Evolutionary conservation across 192 early-diverging fungal genomes (phyloP), one percentile per base, ranked within the genome.

Genomic region (Dispira parvispora): DNA sequence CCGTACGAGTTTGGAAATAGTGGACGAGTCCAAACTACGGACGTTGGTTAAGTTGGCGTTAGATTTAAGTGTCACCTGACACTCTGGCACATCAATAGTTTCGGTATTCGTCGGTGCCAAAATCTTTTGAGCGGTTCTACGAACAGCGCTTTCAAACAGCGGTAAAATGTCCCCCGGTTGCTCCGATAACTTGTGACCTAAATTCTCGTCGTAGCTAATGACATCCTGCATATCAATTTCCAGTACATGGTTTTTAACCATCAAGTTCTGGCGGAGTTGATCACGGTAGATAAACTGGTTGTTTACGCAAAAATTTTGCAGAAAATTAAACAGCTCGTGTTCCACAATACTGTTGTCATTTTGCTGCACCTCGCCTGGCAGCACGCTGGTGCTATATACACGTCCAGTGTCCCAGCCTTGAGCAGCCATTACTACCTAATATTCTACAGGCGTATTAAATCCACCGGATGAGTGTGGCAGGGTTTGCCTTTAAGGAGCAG

Each of bases 1-100:
- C 46, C 91, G 87, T 61, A 99, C 90, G 25, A 99, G 78, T 67
- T 94, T 90, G 45, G 89, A 89, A 63, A 99, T 94, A 14, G 64
- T 46, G 64, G 78, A 67, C 71, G 91, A 91, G 69, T 89, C 88
- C 38, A 99, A 76, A 60, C 89, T 83, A 66, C 96, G 80, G 56
- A 99, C 91, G 54, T 89, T 87, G 38, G 90, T 80, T 44, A 90
- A 79, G 71, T 90, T 89, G 50, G 89, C 86, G 66, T 84, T 86
- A 23, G 91, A 93, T 45, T 79, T 72, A 42, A 99, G 69, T 63
- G 84, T 88, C 13, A 99, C 89, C 74, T 99, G 96, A 67, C 83
- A 88, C 64, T 92, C 86, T 11, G 90, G 89, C 12, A 86, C 70
- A 8, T 82, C 84, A 8, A 76, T 68, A 45, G 79, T 76, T 4